Conservation (phyloP, 306 rosid species). For the Trifolium dubium region DNA sequence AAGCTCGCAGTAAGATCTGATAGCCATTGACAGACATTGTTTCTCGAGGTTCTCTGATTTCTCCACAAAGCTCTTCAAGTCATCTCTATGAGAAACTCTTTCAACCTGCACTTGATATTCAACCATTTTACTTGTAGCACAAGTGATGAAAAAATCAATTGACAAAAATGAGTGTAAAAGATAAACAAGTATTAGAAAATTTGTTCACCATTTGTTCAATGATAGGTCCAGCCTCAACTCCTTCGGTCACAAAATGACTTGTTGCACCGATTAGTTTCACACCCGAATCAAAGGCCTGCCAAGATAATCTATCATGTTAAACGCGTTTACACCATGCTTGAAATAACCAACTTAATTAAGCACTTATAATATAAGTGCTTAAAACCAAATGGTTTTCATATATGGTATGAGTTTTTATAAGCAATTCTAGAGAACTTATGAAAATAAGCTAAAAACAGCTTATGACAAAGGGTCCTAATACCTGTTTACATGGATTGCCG, state of each 20-base stretch:
- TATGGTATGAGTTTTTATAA: neutral
- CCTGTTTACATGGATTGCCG: conserved; percentile 86
- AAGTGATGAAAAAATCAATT: conserved; percentile 24
- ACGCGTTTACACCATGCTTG: conserved; percentile 13
- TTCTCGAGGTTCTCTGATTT: conserved; percentile 94
- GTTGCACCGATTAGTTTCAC: conserved; percentile 97
- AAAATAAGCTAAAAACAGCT: no score
- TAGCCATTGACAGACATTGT: conserved; percentile 83
- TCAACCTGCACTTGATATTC: conserved; percentile 63
- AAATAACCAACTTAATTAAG: neutral
- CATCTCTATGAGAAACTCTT: conserved; percentile 91
- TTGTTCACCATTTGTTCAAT: conserved; percentile 90
- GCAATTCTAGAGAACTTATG: neutral
- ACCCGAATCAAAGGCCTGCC: conserved; percentile 95
- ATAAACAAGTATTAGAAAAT: neutral
- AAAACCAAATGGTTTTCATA: no score
- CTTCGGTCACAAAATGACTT: conserved; percentile 92
- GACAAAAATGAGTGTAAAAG: neutral
- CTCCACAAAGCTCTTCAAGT: conserved; percentile 82
- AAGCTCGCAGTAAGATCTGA: conserved; percentile 89
- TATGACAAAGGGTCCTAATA: neutral
- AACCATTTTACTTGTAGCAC: conserved; percentile 32
- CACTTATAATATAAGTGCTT: neutral
- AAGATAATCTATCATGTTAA: conserved; percentile 58
- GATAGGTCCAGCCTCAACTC: conserved; percentile 85